phyloP scores from a whole-genome alignment of 1,284 basidiomycete genomes.

The Schizophyllum amplum region DNA sequence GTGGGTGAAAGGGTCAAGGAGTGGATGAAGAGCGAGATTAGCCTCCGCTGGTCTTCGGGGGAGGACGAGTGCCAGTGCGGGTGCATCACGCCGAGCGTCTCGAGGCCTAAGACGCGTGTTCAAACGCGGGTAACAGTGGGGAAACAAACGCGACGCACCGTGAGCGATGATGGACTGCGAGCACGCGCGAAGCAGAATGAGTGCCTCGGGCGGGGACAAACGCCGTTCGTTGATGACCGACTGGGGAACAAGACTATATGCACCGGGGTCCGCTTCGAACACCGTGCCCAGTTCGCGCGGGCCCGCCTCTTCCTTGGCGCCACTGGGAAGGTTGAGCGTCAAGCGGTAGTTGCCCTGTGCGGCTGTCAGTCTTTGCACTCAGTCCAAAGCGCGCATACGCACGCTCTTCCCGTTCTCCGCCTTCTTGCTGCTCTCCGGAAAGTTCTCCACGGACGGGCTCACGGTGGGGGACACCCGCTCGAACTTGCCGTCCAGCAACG shows the following conservation, averaged over 20 bases:
- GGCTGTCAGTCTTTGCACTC: slow-evolving; percentile 15
- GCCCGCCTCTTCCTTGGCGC: slow-evolving; percentile 37
- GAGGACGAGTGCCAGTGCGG: slow-evolving; percentile 74
- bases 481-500: slow-evolving; percentile 64
- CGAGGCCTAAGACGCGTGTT: slow-evolving; percentile 35
- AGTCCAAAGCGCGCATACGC: slow-evolving; percentile 33
- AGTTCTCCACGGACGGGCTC: slow-evolving; percentile 41
- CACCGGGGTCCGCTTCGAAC: slow-evolving; percentile 57
- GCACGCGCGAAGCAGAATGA: slow-evolving; percentile 55
- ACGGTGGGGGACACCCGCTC: slow-evolving; percentile 36
- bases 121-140: slow-evolving; percentile 4
- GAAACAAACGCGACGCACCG: slow-evolving; percentile 35
- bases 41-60: slow-evolving; percentile 52
- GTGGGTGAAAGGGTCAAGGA: slow-evolving; percentile 43
- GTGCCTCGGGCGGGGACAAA: slow-evolving; percentile 50
- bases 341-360: slow-evolving; percentile 36
- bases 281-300: slow-evolving; percentile 42
- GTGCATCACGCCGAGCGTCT: slow-evolving; percentile 72
- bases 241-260: no score
- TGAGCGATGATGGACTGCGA: slow-evolving; percentile 51
- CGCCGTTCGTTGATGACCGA: slow-evolving; percentile 44
- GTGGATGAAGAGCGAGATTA: slow-evolving; percentile 64
- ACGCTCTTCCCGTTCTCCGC: slow-evolving; percentile 34
- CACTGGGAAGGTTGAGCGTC: slow-evolving; percentile 46
- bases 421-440: slow-evolving; percentile 28